Base-by-base conservation (phyloP, 768 basidiomycete genomes). In the Daedaleopsis sinensis region DNA sequence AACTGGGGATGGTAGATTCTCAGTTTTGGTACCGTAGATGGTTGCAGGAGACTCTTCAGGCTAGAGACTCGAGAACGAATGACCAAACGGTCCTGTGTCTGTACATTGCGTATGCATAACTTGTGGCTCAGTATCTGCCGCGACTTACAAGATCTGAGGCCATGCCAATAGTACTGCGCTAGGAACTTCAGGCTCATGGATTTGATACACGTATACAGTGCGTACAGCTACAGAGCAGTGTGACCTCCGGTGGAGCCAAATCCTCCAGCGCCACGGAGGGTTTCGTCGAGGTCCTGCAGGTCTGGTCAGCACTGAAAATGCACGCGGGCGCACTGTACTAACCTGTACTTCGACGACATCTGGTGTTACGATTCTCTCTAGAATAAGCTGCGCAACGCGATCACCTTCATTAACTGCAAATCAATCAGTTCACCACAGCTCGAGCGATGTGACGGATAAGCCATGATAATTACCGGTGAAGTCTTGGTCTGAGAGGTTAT, bases 181-280 rank as follows among this genome's bases (percentile, higher is more conserved):
- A 32, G 27, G 27, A 32, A 32, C 27, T 7, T 3, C 7, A 32
- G 27, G 4, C 27, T 32, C 27, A 32, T 32, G 27, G 27, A 32
- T 32, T 3, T 32, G 27, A 3, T 32, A 32, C 27, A 32, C 27
- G 3, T 32, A 7, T 7, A 32, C 27, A 32, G 3, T 3, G 27
- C 27, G 7, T 32, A 32, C 27, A 32, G 27, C 27, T 32, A 77
- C 37, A 90, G 73, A n/a, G 77, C 70, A 9, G 63, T 76, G 70
- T 94, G 90, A 11, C 95, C 96, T 12, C 96, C 96, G 3, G 96
- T 98, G 5, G 96, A 98, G 0, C 97, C 97, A 66, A 97, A 98
- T 0, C 95, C 97, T 39, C 87, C 88, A 23, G 79, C 79, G 19
- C 97, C 96, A 43, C 97, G 87, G 35, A 84, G 69, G 0, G 97